These are phyloP conservation scores for Aspergillus ellipticus DNA, from an alignment of 495 filamentous ascomycete species.

Conservation along the genomic window DNA sequence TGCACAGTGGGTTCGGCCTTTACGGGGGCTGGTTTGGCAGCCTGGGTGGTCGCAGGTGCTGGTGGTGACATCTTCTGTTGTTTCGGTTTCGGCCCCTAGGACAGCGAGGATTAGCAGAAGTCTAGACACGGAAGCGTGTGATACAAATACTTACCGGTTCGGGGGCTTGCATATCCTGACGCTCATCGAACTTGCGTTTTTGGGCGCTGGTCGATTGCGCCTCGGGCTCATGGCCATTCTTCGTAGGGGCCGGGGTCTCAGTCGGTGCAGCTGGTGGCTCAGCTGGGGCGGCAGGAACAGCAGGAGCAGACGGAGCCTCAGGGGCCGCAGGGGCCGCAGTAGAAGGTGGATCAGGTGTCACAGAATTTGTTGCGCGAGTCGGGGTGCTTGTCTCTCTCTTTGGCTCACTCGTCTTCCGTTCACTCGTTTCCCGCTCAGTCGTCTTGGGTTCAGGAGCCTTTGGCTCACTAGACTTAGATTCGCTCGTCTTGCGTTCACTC, in stretches of 20 bases:
- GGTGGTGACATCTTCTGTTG: slow-evolving; percentile 37
- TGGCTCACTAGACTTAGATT: slow-evolving; percentile 22
- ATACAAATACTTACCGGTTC: slow-evolving; percentile 30
- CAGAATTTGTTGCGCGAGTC: slow-evolving; percentile 27
- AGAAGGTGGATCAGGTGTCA: slow-evolving; percentile 16
- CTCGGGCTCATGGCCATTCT: slow-evolving; percentile 26
- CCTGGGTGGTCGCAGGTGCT: slow-evolving; percentile 12
- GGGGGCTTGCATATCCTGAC: slow-evolving; percentile 22
- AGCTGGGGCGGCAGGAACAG: slow-evolving; percentile 16
- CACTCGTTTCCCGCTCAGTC: neutral
- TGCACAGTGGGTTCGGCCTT: slow-evolving; percentile 34
- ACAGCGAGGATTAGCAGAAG: slow-evolving; percentile 11
- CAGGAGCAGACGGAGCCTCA: slow-evolving; percentile 3
- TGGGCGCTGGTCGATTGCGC: slow-evolving; percentile 32
- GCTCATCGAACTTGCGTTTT: slow-evolving; percentile 45
- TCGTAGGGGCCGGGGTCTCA: slow-evolving; percentile 30
- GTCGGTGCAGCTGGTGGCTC: slow-evolving; percentile 15
- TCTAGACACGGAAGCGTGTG: neutral
- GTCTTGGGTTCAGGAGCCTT: neutral
- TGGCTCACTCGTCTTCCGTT: slow-evolving; percentile 19
- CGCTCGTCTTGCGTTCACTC: neutral
- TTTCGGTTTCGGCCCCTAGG: slow-evolving; percentile 39
- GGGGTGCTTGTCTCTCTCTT: slow-evolving; percentile 36
- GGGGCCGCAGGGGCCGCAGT: slow-evolving; percentile 4
- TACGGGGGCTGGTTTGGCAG: slow-evolving; percentile 18